Percentiles rank a stretch among this genome's conserved stretches.
Evolutionary conservation across 2,329 filamentous ascomycete genomes (phyloP).

Genomic region (Thelonectria discophora): DNA sequence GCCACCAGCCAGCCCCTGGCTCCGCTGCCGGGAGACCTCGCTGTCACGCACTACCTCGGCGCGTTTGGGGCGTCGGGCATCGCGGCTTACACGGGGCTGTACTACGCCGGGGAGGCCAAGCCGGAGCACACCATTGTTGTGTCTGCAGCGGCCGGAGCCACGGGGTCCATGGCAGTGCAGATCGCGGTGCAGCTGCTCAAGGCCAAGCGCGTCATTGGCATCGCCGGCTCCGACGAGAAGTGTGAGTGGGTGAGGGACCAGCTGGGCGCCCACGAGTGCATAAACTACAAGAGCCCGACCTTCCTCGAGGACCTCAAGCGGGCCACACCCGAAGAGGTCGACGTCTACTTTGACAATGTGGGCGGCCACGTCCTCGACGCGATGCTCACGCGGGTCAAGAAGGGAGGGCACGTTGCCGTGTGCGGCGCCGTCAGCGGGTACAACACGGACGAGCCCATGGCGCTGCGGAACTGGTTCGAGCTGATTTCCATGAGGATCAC

Average conservation of each 20-base stretch:
- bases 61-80: slow-evolving; percentile 43
- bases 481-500: slow-evolving; percentile 40
- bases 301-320: slow-evolving; percentile 41
- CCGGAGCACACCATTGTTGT: slow-evolving; percentile 43
- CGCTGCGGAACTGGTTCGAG: slow-evolving; percentile 43
- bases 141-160: slow-evolving; percentile 42
- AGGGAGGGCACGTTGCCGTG: slow-evolving; percentile 38
- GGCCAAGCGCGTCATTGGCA: slow-evolving; percentile 43
- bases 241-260: slow-evolving; percentile 41
- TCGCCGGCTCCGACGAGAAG: slow-evolving; percentile 43
- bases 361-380: slow-evolving; percentile 40
- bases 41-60: slow-evolving; percentile 42
- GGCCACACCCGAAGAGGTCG: slow-evolving; percentile 41
- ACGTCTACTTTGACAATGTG: slow-evolving; percentile 45
- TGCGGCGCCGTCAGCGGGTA: slow-evolving; percentile 41
- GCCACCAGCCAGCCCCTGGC: slow-evolving; percentile 37
- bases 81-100: slow-evolving; percentile 40
- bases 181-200: slow-evolving; percentile 42
- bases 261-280: slow-evolving; percentile 41
- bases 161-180: slow-evolving; percentile 44
- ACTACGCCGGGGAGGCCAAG: slow-evolving; percentile 39
- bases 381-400: slow-evolving; percentile 44
- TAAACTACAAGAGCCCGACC: slow-evolving; percentile 45
- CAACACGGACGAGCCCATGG: slow-evolving; percentile 43
- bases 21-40: slow-evolving; percentile 36